Base-by-base conservation (phyloP, 192 early-diverging fungal genomes). In the Backusella psychrophila region DNA sequence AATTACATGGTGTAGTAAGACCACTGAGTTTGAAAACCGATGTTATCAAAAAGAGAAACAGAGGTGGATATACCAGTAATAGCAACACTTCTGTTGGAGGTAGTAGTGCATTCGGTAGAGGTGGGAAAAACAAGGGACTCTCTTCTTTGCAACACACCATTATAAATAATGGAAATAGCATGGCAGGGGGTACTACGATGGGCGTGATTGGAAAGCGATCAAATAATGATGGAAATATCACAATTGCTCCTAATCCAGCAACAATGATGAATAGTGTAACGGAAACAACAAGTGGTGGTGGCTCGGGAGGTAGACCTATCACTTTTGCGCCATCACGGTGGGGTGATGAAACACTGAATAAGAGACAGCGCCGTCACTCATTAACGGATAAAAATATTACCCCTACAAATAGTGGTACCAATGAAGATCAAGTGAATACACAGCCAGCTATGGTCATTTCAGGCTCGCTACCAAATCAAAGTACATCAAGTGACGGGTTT, bases 31-130 rank as follows among this genome's bases (percentile, higher is more conserved):
- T 98, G 78, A 94, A 93, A 79, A 91, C 91, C 0, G 91, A 94
- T 74, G 91, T 95, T 1, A 94, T 98, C 71, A 86, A 91, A 78
- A 94, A 94, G 53, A 88, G 97, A 38, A 96, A 96, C 75, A 88
- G 97, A 33, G 78, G 75, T 21, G 72, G 81, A 12, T 33, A 70
- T 42, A 41, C 39, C 12, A 79, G 71, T 26, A 63, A 12, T 63
- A 29, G 14, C 23, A 29, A 4, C 56, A 26, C 21, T 63, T 23
- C 67, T 19, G n/a, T 6, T 14, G 38, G 21, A 41, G 23, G n/a
- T 41, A 39, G 35, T 41, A 12, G 36, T 23, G 5, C 19, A 14
- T 4, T 23, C 56, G 56, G 56, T 63, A 63, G 23, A 63, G 23
- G 56, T 26, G 56, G 56, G 9, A 63, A 63, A 29, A 63, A 26